phyloP scores from a whole-genome alignment of 225 moss, liverwort and hornwort genomes.

The Neckera pumila region DNA sequence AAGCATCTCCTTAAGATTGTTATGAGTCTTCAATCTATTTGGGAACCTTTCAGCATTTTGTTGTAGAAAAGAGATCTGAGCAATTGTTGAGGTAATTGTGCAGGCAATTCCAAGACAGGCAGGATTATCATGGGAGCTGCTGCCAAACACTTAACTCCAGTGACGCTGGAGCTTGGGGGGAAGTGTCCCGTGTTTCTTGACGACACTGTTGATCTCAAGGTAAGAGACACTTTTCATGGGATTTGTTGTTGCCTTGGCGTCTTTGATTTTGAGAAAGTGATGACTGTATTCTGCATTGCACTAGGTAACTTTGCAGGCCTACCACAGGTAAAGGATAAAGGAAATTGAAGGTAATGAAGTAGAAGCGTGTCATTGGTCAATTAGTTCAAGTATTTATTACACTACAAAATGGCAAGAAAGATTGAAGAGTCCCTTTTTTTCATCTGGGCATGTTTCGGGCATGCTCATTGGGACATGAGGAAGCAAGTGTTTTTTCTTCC shows the following conservation, averaged over 20 bases:
- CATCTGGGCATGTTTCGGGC: not conserved
- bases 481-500: not conserved
- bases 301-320: not conserved
- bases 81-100: not conserved
- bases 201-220: conserved; percentile 59
- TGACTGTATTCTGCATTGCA: not conserved
- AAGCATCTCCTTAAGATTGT: not conserved
- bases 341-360: not conserved
- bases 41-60: not conserved
- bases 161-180: conserved; percentile 78
- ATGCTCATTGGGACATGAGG: not conserved
- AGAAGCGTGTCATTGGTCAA: not conserved
- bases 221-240: not conserved
- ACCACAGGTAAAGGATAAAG: no score
- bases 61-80: not conserved
- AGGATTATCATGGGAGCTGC: conserved; percentile 79
- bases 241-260: not conserved
- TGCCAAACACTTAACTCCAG: conserved; percentile 80
- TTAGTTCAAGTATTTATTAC: not conserved
- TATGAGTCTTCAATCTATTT: not conserved
- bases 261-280: not conserved
- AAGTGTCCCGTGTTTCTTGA: conserved; percentile 75
- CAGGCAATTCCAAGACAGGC: conserved; percentile 59
- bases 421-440: no score
- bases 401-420: not conserved